A percentile compares a stretch with the other conserved stretches of the same genome.
These are phyloP conservation scores for Eucalyptus paniculata DNA, from an alignment of 345 rosid species.

Conservation along the genomic window DNA sequence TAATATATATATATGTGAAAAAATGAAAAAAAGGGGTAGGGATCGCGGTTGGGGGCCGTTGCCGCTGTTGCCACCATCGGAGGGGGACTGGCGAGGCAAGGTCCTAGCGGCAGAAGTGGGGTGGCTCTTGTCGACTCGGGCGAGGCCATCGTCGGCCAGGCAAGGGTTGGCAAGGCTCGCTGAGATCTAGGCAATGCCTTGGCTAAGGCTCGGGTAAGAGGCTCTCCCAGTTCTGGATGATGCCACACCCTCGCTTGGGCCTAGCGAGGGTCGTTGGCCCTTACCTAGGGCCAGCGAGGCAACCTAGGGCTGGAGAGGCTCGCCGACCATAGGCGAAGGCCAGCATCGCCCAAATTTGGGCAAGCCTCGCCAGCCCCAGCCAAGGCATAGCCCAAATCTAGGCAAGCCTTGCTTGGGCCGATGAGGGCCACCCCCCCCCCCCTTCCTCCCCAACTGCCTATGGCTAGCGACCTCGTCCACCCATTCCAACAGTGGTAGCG, in stretches of 20 bases:
- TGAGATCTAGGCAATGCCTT: fast-evolving
- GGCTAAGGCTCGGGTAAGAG: fast-evolving
- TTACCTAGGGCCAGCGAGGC: fast-evolving
- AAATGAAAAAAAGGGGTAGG: no score
- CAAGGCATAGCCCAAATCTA: no score
- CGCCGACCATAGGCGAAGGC: fast-evolving
- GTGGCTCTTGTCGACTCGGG: no score
- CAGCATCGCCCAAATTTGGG: fast-evolving
- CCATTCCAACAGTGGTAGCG: fast-evolving
- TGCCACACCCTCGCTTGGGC: fast-evolving
- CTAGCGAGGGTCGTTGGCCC: fast-evolving
- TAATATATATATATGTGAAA: no score
- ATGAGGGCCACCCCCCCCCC: fast-evolving
- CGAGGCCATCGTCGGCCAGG: no score
- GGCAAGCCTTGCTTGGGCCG: fast-evolving
- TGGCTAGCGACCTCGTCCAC: fast-evolving
- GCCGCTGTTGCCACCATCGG: no score
- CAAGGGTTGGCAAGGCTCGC: fast-evolving
- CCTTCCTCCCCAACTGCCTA: fast-evolving
- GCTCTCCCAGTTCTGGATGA: fast-evolving
- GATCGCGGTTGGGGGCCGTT: no score
- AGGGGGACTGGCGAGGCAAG: no score
- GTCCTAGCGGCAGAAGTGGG: no score
- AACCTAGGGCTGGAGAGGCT: fast-evolving
- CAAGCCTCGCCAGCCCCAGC: fast-evolving